Conservation (phyloP, 2,329 filamentous ascomycete genomes). For the Neofusicoccum laricinum region DNA sequence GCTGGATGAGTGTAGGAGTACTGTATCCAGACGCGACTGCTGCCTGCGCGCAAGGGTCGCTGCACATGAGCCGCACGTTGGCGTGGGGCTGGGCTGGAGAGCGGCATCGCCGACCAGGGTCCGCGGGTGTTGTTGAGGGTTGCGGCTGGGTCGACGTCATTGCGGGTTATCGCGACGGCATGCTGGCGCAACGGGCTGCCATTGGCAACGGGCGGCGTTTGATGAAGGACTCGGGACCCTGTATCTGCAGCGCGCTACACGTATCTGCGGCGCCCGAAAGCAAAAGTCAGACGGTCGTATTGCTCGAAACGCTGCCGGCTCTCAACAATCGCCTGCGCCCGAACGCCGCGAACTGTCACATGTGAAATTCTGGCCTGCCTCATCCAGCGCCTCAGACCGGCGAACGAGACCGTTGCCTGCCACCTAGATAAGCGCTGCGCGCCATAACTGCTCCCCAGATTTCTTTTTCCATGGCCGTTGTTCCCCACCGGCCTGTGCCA, state of each 20-base stretch:
- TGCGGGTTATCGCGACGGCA: neutral
- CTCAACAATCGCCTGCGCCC: slow-evolving; percentile 1
- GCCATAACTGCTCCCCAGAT: neutral
- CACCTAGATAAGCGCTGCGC: neutral
- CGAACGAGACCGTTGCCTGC: neutral
- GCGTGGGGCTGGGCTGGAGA: no score
- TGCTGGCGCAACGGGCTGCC: neutral
- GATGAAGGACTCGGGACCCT: neutral
- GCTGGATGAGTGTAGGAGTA: no score
- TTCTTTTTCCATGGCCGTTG: neutral
- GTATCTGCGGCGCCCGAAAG: neutral
- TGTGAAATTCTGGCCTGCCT: neutral
- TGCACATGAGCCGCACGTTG: no score
- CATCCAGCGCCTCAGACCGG: neutral
- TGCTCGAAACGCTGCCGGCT: neutral
- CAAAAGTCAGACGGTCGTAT: neutral
- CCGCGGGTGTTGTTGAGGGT: no score
- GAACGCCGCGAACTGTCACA: neutral
- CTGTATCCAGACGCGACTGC: no score
- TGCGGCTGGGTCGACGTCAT: neutral
- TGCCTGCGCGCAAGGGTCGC: no score
- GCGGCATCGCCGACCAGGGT: no score
- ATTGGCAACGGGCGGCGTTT: neutral
- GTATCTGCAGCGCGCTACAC: neutral
- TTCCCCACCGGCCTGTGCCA: neutral